Percentiles rank a stretch among this genome's conserved stretches.
phyloP scores from a whole-genome alignment of 495 filamentous ascomycete genomes.

The Podospora anserina region DNA sequence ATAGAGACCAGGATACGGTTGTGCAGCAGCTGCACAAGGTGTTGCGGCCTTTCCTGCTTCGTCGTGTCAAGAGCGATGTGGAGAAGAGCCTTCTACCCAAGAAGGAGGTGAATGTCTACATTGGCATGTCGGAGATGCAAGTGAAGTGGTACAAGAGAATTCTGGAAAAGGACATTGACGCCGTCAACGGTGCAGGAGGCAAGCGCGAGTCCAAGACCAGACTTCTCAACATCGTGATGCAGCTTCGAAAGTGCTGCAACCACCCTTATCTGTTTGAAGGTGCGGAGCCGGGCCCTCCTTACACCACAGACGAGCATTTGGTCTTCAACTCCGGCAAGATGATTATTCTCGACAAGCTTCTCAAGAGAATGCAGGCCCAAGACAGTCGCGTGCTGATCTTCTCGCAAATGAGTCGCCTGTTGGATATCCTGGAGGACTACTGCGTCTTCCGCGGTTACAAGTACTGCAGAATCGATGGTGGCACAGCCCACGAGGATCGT shows the following conservation, averaged over 20 bases:
- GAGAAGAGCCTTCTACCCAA: constrained; percentile 98
- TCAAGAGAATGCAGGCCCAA: constrained; percentile 76
- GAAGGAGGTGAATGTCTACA: constrained; percentile 95
- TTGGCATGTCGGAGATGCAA: constrained; percentile 99
- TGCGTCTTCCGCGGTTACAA: constrained; percentile 91
- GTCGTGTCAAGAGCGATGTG: constrained; percentile 96
- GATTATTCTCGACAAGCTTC: constrained; percentile 91
- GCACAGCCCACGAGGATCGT: constrained; percentile 95
- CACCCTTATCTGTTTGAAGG: constrained; percentile 99
- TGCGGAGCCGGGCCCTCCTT: constrained; percentile 94
- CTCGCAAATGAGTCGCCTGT: constrained; percentile 96
- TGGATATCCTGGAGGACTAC: constrained; percentile 98
- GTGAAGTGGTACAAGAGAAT: constrained; percentile 99
- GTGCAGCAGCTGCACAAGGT: constrained; percentile 95
- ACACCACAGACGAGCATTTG: constrained; percentile 96
- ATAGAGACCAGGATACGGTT: constrained; percentile 88
- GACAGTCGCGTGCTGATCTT: constrained; percentile 96
- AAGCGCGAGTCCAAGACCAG: constrained; percentile 98
- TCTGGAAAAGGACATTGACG: constrained; percentile 97
- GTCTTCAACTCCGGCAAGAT: constrained; percentile 94
- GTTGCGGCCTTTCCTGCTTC: constrained; percentile 87
- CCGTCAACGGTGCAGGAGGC: constrained; percentile 93
- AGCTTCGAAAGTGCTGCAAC: constrained; percentile 98
- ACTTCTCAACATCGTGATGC: constrained; percentile 99
- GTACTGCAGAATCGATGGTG: constrained; percentile 97